Conservation (phyloP, 1,284 basidiomycete genomes). For the Marasmius tenuissimus region DNA sequence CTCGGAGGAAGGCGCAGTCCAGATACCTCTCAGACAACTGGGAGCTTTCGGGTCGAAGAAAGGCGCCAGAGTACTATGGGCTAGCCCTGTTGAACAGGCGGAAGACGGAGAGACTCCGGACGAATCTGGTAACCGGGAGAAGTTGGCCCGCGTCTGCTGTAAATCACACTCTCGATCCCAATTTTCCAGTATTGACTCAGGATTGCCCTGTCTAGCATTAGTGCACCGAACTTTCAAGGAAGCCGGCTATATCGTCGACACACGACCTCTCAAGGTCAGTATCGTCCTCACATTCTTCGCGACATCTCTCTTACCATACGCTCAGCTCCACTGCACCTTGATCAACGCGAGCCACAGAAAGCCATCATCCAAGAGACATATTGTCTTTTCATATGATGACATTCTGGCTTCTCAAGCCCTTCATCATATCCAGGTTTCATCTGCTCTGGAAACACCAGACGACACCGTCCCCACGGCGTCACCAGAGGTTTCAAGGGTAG, state of each 20-base stretch:
- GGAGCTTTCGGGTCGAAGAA: constrained; percentile 50
- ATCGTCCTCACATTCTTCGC: not conserved
- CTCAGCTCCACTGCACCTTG: constrained; percentile 70
- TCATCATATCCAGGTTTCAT: constrained; percentile 9
- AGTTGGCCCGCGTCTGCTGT: constrained; percentile 43
- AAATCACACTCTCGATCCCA: constrained; percentile 14
- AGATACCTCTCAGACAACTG: constrained; percentile 48
- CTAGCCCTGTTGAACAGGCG: constrained; percentile 39
- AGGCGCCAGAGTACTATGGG: constrained; percentile 47
- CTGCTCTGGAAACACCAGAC: not conserved
- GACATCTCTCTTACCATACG: not conserved
- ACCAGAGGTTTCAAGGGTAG: not conserved
- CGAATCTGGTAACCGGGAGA: constrained; percentile 23
- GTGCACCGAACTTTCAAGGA: constrained; percentile 46
- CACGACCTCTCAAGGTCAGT: constrained; percentile 59
- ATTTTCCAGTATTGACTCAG: not conserved
- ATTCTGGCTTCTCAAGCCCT: constrained; percentile 36
- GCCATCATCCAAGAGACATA: constrained; percentile 29
- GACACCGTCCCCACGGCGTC: not conserved
- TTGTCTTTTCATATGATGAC: constrained; percentile 50
- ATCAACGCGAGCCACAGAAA: constrained; percentile 61
- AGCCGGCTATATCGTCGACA: constrained; percentile 51
- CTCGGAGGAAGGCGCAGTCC: constrained; percentile 25
- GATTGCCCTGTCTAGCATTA: constrained; percentile 32
- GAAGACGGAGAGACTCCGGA: constrained; percentile 14